A percentile compares a stretch with the other conserved stretches of the same genome.
Conservation (phyloP, 2,329 filamentous ascomycete species). For the Penicillium frequentans region DNA sequence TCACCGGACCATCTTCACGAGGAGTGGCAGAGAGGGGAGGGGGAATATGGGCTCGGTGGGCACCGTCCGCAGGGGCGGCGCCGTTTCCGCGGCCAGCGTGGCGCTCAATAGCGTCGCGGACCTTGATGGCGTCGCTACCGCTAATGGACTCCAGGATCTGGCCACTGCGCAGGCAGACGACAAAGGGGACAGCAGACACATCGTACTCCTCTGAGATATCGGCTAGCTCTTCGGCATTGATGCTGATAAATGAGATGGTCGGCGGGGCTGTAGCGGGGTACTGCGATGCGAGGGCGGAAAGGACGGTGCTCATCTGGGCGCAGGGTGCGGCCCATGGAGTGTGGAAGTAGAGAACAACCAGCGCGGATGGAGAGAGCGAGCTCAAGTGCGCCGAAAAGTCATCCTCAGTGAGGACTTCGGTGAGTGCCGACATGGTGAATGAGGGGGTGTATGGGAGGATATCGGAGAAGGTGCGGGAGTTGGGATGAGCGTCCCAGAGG, state of each 20-base stretch:
- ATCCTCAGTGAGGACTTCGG: conserved; percentile 66
- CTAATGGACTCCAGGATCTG: conserved; percentile 81
- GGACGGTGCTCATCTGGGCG: conserved; percentile 86
- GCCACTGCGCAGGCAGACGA: conserved; percentile 76
- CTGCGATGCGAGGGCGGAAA: conserved; percentile 80
- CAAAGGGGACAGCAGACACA: conserved; percentile 89
- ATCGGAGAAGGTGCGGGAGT: conserved; percentile 6
- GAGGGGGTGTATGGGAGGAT: background rate
- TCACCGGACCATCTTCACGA: conserved; percentile 32
- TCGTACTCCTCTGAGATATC: conserved; percentile 92
- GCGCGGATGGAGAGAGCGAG: conserved; percentile 65
- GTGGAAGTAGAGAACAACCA: conserved; percentile 90
- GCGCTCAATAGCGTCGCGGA: conserved; percentile 81
- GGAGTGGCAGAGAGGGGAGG: conserved; percentile 42
- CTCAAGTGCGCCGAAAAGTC: conserved; percentile 52
- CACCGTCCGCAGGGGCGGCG: conserved; percentile 19
- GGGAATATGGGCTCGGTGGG: conserved; percentile 38
- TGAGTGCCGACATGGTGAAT: conserved; percentile 68
- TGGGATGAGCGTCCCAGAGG: background rate
- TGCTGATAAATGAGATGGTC: conserved; percentile 76
- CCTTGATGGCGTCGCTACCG: conserved; percentile 83
- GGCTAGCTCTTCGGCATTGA: conserved; percentile 92
- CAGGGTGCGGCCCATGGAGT: conserved; percentile 96
- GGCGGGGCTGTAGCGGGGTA: conserved; percentile 70
- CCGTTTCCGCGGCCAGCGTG: conserved; percentile 58